Conservation (phyloP, 1,284 basidiomycete species). For the Naganishia albida region DNA sequence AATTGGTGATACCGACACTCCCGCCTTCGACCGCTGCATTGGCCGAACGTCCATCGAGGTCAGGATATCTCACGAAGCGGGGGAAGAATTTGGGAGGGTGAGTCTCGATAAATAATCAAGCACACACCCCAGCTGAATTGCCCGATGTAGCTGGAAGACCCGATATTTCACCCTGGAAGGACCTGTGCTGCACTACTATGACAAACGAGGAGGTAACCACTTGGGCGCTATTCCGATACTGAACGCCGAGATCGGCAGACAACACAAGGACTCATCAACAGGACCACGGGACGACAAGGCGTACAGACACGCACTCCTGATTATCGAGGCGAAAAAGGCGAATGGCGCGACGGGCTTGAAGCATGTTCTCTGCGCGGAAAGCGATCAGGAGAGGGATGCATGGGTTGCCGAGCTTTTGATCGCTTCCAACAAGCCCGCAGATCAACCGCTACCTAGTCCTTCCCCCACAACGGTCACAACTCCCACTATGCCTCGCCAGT, state of each 20-base stretch:
- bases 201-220: constrained; percentile 86
- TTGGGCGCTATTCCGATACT: constrained; percentile 84
- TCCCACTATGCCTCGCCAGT: constrained; percentile 60
- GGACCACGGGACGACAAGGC: constrained; percentile 75
- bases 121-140: not conserved
- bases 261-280: constrained; percentile 59
- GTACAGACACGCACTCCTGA: constrained; percentile 93
- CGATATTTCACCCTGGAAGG: constrained; percentile 90
- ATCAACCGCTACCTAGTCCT: constrained; percentile 4
- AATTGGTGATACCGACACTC: constrained; percentile 61
- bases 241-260: constrained; percentile 80
- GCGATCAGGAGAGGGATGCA: constrained; percentile 83
- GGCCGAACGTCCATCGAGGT: constrained; percentile 66
- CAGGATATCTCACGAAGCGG: constrained; percentile 93
- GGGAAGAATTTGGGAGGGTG: constrained; percentile 89
- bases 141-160: constrained; percentile 72
- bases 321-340: constrained; percentile 68
- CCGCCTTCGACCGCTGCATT: constrained; percentile 67
- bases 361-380: constrained; percentile 94
- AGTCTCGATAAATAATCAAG: constrained; percentile 31
- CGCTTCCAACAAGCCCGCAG: constrained; percentile 27
- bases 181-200: constrained; percentile 87
- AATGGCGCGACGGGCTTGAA: constrained; percentile 64
- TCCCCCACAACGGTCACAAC: constrained; percentile 1
- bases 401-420: constrained; percentile 90